Evolutionary conservation across 169 alveolate species (phyloP).

Genomic region (Theileria annulata): DNA sequence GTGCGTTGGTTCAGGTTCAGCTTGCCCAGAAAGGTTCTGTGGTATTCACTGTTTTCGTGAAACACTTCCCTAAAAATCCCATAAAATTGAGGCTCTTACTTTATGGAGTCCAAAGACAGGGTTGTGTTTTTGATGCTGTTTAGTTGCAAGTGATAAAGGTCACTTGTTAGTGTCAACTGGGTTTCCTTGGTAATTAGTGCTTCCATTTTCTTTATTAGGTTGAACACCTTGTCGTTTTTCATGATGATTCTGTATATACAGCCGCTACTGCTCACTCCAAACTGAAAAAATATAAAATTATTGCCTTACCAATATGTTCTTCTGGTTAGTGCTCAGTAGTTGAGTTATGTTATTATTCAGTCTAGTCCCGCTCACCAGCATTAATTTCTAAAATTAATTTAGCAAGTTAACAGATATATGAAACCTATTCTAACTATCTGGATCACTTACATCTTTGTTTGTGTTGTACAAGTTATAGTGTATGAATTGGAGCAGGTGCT

Average conservation of each 20-base stretch:
- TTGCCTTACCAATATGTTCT: not conserved
- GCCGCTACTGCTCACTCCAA: conserved; percentile 1
- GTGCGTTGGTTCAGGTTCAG: not conserved
- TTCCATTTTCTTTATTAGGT: conserved; percentile 1
- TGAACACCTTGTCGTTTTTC: not conserved
- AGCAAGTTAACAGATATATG: not conserved
- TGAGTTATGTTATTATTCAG: not conserved
- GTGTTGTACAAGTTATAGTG: not conserved
- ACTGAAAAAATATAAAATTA: not conserved
- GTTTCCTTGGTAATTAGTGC: not conserved
- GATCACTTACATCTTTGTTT: not conserved
- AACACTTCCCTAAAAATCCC: not conserved
- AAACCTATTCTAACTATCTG: not conserved
- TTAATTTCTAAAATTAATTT: not conserved
- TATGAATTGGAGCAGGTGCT: conserved; percentile 37
- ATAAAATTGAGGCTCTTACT: not conserved
- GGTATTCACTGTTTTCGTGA: not conserved
- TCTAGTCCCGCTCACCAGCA: not conserved
- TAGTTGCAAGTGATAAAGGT: not conserved
- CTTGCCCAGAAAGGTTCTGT: conserved; percentile 1
- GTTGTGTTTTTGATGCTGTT: not conserved
- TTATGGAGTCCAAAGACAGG: not conserved
- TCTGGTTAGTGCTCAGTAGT: not conserved
- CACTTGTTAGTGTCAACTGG: not conserved
- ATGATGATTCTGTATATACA: not conserved